phyloP scores from a whole-genome alignment of 768 basidiomycete genomes.

The Collybia sp. region DNA sequence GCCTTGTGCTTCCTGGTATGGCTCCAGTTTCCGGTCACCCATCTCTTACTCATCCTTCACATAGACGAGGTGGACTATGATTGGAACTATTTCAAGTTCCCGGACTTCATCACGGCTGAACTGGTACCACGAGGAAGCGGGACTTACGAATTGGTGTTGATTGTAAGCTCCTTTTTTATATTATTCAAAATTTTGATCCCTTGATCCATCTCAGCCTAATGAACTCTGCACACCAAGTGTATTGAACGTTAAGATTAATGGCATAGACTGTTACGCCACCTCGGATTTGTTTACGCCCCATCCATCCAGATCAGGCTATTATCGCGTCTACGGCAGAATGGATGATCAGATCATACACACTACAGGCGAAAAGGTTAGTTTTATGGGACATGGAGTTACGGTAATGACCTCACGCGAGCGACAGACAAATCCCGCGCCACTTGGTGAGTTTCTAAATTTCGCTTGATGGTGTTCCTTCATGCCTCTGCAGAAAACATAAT shows the following conservation, averaged over 20 bases:
- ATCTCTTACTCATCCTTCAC: constrained; percentile 13
- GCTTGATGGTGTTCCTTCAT: background rate
- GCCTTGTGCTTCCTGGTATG: constrained; percentile 8
- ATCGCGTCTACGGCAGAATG: constrained; percentile 29
- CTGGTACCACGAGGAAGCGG: constrained; percentile 27
- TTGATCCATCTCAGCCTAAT: constrained; percentile 6
- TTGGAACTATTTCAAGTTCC: constrained; percentile 31
- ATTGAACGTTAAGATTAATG: constrained; percentile 29
- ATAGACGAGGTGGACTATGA: constrained; percentile 23
- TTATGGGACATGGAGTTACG: background rate
- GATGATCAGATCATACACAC: constrained; percentile 38
- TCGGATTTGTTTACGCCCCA: constrained; percentile 39
- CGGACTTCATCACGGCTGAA: constrained; percentile 13
- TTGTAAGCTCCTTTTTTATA: constrained; percentile 20
- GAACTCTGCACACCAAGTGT: constrained; percentile 14
- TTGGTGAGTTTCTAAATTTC: constrained; percentile 14
- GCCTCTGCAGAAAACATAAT: constrained; percentile 28
- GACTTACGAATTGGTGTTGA: constrained; percentile 30
- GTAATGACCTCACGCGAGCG: background rate
- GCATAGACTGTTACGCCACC: constrained; percentile 34
- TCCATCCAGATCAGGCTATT: constrained; percentile 33
- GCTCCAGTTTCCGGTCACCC: background rate
- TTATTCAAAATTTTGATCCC: background rate
- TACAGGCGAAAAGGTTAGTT: constrained; percentile 29
- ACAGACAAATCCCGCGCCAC: constrained; percentile 28